These are phyloP conservation scores for Microbotryum scabiosae DNA, from an alignment of 1,284 basidiomycete genomes.

Conservation along the genomic window DNA sequence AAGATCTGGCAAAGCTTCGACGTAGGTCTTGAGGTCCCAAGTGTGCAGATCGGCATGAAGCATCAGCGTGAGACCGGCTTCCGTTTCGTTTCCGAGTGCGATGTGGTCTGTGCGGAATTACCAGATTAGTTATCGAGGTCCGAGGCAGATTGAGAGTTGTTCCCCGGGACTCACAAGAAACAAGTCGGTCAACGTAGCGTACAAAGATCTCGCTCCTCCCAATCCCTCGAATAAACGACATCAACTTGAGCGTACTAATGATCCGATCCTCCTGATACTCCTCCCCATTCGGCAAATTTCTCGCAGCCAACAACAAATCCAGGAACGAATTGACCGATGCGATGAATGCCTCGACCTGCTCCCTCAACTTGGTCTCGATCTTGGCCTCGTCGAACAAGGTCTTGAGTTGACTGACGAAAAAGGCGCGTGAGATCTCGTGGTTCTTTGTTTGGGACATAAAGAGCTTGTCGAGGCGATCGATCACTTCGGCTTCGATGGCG, in stretches of 20 bases:
- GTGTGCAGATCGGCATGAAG: constrained; percentile 87
- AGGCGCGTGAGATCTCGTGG: constrained; percentile 78
- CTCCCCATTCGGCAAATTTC: constrained; percentile 88
- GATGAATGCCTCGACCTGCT: constrained; percentile 71
- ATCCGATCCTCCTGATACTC: constrained; percentile 90
- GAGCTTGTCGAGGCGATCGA: constrained; percentile 82
- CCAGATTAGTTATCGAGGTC: constrained; percentile 67
- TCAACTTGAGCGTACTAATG: constrained; percentile 80
- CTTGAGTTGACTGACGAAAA: constrained; percentile 88
- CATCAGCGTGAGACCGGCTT: constrained; percentile 84
- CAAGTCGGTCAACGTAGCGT: constrained; percentile 84
- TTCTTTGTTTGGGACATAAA: constrained; percentile 85
- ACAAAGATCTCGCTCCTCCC: constrained; percentile 28
- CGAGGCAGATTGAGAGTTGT: constrained; percentile 38
- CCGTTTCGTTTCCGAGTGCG: constrained; percentile 67
- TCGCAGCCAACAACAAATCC: constrained; percentile 79
- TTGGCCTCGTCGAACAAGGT: constrained; percentile 71
- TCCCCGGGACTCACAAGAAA: constrained; percentile 54
- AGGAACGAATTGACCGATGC: constrained; percentile 89
- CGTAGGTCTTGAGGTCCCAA: constrained; percentile 64
- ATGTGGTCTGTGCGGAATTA: constrained; percentile 2
- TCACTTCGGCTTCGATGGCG: constrained; percentile 77
- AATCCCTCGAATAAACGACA: constrained; percentile 63
- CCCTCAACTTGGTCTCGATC: constrained; percentile 67
- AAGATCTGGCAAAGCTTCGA: constrained; percentile 51